Evolutionary conservation across 768 basidiomycete species (phyloP).

Genomic region (Krasilnikovozyma curviuscula): DNA sequence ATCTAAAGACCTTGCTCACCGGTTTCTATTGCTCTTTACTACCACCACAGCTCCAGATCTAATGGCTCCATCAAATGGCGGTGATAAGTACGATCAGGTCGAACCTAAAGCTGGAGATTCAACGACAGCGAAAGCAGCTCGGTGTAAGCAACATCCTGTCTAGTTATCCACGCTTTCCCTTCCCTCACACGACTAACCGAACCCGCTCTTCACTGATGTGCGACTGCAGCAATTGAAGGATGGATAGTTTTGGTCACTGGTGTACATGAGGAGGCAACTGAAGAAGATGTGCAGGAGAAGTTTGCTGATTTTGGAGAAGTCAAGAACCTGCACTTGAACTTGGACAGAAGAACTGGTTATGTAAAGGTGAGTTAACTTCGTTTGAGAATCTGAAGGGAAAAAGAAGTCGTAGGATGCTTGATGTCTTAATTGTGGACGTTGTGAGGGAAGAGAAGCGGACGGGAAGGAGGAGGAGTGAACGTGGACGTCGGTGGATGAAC

Average conservation of each 20-base stretch:
- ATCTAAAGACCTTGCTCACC: too few species aligned
- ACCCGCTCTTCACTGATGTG: background rate
- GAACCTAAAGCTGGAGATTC: background rate
- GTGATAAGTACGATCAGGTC: background rate
- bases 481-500: too few species aligned
- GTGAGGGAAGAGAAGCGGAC: too few species aligned
- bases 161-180: background rate
- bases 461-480: too few species aligned
- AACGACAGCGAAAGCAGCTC: background rate
- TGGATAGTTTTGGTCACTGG: constrained; percentile 96
- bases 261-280: constrained; percentile 93
- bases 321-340: constrained; percentile 89
- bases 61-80: background rate
- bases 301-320: constrained; percentile 95
- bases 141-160: too few species aligned
- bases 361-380: constrained; percentile 51
- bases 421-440: too few species aligned
- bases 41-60: too few species aligned
- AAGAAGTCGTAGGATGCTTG: too few species aligned
- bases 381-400: too few species aligned
- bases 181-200: background rate
- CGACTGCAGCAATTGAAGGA: constrained; percentile 68
- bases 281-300: constrained; percentile 89
- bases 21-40: too few species aligned
- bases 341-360: constrained; percentile 92